phyloP scores from a whole-genome alignment of 2,329 filamentous ascomycete species.

The Penicillium olsonii region DNA sequence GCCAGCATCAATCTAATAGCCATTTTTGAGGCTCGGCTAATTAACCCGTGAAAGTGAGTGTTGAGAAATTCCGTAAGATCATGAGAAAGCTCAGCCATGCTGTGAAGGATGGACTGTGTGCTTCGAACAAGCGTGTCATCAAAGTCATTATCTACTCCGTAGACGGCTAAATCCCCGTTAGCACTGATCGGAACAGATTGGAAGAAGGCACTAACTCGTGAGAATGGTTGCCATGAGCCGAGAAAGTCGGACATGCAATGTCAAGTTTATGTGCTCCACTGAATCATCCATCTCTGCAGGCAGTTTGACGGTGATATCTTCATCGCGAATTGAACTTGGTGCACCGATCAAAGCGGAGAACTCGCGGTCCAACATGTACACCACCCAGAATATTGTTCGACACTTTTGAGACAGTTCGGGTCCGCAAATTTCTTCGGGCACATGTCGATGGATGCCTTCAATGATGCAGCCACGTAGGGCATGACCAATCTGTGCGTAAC shows the following conservation, averaged over 20 bases:
- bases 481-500: slow-evolving; percentile 25
- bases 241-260: slow-evolving; percentile 28
- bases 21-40: slow-evolving; percentile 29
- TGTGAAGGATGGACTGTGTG: slow-evolving; percentile 28
- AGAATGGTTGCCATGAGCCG: slow-evolving; percentile 29
- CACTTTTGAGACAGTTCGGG: slow-evolving; percentile 26
- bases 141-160: slow-evolving; percentile 26
- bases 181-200: too few species aligned
- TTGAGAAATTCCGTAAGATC: slow-evolving; percentile 27
- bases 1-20: slow-evolving; percentile 28
- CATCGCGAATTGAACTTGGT: slow-evolving; percentile 30
- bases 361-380: slow-evolving; percentile 32
- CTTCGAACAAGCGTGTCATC: slow-evolving; percentile 26
- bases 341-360: slow-evolving; percentile 30
- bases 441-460: slow-evolving; percentile 30
- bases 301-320: slow-evolving; percentile 29
- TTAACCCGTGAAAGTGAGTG: slow-evolving; percentile 25
- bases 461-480: slow-evolving; percentile 30
- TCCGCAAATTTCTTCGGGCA: slow-evolving; percentile 26
- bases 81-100: slow-evolving; percentile 27
- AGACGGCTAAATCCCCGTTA: slow-evolving; percentile 19
- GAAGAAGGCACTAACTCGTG: slow-evolving; percentile 17
- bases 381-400: slow-evolving; percentile 31
- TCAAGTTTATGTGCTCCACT: slow-evolving; percentile 25
- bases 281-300: slow-evolving; percentile 23